Percentiles rank a stretch among this genome's conserved stretches.
Conservation (phyloP, 2,329 filamentous ascomycete species). For the Chrysoporthe cubensis region DNA sequence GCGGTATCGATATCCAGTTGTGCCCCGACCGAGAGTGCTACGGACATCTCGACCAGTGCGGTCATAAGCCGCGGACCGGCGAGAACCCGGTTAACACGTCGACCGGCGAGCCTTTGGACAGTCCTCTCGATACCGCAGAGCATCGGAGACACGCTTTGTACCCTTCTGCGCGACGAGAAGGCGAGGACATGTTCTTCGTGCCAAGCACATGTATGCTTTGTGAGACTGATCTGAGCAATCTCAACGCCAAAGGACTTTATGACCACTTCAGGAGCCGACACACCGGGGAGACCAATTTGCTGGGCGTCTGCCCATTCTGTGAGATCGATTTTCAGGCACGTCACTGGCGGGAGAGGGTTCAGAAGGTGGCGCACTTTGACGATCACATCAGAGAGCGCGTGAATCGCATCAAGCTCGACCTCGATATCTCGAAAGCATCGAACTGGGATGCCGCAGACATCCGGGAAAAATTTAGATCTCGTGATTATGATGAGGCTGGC, state of each 20-base stretch:
- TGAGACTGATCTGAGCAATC: background rate
- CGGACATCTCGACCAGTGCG: constrained; percentile 22
- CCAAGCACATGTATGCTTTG: constrained; percentile 16
- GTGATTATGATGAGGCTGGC: background rate
- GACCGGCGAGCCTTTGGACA: constrained; percentile 9
- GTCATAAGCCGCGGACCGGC: constrained; percentile 2
- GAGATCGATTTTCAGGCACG: constrained; percentile 16
- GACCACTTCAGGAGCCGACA: constrained; percentile 17
- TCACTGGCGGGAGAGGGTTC: constrained; percentile 1
- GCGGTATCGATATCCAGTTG: constrained; percentile 24
- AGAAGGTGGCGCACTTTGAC: constrained; percentile 23
- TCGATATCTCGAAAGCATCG: background rate
- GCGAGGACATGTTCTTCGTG: constrained; percentile 9
- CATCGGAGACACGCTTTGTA: background rate
- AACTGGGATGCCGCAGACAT: background rate
- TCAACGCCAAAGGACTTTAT: constrained; percentile 17
- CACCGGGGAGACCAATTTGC: background rate
- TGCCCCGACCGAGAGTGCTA: background rate
- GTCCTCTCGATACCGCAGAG: constrained; percentile 14
- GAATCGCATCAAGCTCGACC: constrained; percentile 15
- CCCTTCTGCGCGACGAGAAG: background rate
- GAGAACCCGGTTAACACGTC: constrained; percentile 21
- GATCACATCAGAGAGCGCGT: constrained; percentile 20
- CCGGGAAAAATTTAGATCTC: background rate
- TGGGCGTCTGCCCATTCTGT: constrained; percentile 25